Evolutionary conservation across 169 alveolate species (phyloP).

Genomic region (Cyclospora cayetanensis): DNA sequence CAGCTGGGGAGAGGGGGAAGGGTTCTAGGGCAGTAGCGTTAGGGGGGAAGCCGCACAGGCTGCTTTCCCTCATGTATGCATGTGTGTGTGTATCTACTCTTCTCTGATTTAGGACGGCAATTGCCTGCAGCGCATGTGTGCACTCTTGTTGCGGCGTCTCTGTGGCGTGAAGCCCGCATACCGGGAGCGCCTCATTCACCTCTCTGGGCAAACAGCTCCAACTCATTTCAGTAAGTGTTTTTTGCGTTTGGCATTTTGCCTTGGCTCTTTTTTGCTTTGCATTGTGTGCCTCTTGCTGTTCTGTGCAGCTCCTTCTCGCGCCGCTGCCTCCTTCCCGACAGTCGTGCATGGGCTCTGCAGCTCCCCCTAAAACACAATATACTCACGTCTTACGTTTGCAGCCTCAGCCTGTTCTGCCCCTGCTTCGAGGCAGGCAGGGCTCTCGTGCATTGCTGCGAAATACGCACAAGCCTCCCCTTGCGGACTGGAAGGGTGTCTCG

Average conservation of each 20-base stretch:
- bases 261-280: not conserved
- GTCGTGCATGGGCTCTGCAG: too few species aligned
- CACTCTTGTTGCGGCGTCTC: not conserved
- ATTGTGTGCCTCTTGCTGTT: not conserved
- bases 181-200: slow-evolving; percentile 14
- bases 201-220: slow-evolving; percentile 1
- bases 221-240: not conserved
- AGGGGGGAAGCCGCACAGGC: too few species aligned
- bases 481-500: too few species aligned
- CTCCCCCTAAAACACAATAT: not conserved
- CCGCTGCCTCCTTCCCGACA: not conserved
- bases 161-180: slow-evolving; percentile 35
- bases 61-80: not conserved
- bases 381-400: not conserved
- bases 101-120: not conserved
- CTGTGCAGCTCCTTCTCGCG: not conserved
- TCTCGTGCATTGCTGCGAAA: not conserved
- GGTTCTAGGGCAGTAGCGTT: too few species aligned
- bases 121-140: slow-evolving; percentile 12
- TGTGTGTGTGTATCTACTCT: not conserved
- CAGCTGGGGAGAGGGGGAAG: not conserved
- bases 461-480: not conserved
- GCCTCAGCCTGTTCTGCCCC: not conserved
- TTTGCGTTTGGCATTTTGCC: not conserved
- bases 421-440: not conserved